phyloP scores from a whole-genome alignment of 1,284 basidiomycete species.

The Trametes pubescens region DNA sequence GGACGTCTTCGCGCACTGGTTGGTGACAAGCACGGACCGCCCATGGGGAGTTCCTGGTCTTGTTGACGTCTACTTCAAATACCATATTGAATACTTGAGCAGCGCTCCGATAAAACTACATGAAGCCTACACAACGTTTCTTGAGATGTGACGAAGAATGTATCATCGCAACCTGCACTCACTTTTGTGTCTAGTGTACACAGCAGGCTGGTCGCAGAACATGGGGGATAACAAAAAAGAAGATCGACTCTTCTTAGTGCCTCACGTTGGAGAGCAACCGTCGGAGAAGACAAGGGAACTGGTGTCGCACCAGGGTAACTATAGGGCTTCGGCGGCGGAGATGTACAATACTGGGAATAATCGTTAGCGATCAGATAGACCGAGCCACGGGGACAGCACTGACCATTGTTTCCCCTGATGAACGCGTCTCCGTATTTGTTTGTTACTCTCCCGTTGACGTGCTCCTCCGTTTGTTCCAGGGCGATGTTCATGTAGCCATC shows the following conservation, averaged over 20 bases:
- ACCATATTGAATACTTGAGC: background rate
- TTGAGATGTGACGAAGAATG: too few species aligned
- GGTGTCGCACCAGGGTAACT: background rate
- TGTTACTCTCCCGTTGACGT: conserved; percentile 86
- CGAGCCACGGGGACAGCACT: conserved; percentile 38
- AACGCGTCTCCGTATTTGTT: conserved; percentile 96
- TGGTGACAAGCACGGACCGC: background rate
- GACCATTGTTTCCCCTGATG: conserved; percentile 97
- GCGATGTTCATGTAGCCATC: conserved; percentile 99
- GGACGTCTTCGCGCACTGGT: background rate
- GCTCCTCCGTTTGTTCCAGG: conserved; percentile 95
- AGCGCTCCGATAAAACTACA: background rate
- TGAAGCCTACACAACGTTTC: background rate
- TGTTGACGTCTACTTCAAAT: too few species aligned
- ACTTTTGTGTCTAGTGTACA: too few species aligned
- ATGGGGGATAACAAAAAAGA: too few species aligned
- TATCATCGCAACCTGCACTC: too few species aligned
- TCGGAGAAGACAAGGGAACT: background rate
- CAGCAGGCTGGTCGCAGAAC: too few species aligned
- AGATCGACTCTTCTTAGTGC: too few species aligned
- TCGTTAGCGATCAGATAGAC: background rate
- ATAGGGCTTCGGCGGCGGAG: conserved; percentile 44
- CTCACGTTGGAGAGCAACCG: too few species aligned
- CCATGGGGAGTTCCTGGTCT: too few species aligned
- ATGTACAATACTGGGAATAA: conserved; percentile 43